Conservation (phyloP, 805 yeast genomes). For the Candida wancherniae region DNA sequence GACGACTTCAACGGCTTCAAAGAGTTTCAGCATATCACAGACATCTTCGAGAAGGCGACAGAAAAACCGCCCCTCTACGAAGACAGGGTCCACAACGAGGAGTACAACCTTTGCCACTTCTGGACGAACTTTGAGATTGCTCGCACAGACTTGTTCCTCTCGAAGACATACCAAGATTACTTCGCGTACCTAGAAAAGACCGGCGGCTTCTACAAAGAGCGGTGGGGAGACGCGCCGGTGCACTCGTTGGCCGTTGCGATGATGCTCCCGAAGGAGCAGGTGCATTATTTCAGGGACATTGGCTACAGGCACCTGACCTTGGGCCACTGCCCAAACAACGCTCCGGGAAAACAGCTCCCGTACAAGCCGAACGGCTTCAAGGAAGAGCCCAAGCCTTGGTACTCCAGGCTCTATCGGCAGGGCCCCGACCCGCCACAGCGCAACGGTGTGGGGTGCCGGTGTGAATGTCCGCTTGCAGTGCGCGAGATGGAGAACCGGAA, state of each 20-base stretch:
- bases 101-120: slow-evolving; percentile 78
- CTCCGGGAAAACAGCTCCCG: slow-evolving; percentile 30
- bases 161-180: slow-evolving; percentile 59
- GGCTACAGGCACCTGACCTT: slow-evolving; percentile 82
- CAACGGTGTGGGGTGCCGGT: slow-evolving; percentile 76
- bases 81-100: slow-evolving; percentile 61
- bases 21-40: slow-evolving; percentile 25
- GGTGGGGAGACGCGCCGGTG: slow-evolving; percentile 98
- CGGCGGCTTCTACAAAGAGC: slow-evolving; percentile 83
- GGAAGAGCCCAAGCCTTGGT: slow-evolving; percentile 27
- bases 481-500: slow-evolving; percentile 52
- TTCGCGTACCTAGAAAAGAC: slow-evolving; percentile 62
- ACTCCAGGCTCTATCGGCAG: slow-evolving; percentile 5
- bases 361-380: slow-evolving; percentile 23
- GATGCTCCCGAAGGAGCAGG: slow-evolving; percentile 59
- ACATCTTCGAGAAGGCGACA: slow-evolving; percentile 36
- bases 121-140: slow-evolving; percentile 96
- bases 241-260: slow-evolving; percentile 84
- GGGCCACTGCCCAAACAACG: slow-evolving; percentile 73
- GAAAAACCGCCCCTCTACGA: slow-evolving; percentile 29
- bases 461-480: slow-evolving; percentile 59
- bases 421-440: slow-evolving; percentile 28
- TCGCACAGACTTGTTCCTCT: slow-evolving; percentile 65
- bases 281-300: slow-evolving; percentile 89
- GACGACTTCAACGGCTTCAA: slow-evolving; percentile 15